Percentiles rank a stretch among this genome's conserved stretches.
phyloP scores from a whole-genome alignment of 345 rosid species.

The Passiflora organensis region DNA sequence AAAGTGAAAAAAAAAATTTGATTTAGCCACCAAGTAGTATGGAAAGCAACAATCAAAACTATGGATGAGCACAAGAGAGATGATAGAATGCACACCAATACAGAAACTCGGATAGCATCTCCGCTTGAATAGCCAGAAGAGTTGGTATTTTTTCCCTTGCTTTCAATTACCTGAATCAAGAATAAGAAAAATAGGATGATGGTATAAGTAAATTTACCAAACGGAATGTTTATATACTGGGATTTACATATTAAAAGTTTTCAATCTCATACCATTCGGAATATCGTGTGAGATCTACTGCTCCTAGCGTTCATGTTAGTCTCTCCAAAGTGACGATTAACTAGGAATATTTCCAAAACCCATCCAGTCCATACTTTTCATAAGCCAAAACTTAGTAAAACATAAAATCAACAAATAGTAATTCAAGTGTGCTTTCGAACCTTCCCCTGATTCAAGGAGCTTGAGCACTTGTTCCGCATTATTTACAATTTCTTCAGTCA shows the following conservation, averaged over 20 bases:
- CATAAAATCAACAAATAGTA: neutral
- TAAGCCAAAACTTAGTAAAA: neutral
- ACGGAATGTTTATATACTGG: no score
- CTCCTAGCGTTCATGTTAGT: slow-evolving; percentile 94
- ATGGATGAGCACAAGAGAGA: neutral
- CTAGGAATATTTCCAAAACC: slow-evolving; percentile 33
- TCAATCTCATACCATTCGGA: slow-evolving; percentile 66
- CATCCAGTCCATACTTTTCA: slow-evolving; percentile 1
- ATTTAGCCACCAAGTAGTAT: neutral
- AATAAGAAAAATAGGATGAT: slow-evolving; percentile 7
- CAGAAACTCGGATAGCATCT: slow-evolving; percentile 84
- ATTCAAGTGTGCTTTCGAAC: slow-evolving; percentile 31
- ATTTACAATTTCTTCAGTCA: slow-evolving; percentile 78
- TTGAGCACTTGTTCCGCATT: slow-evolving; percentile 76
- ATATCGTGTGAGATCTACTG: slow-evolving; percentile 96
- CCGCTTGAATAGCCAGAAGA: slow-evolving; percentile 35
- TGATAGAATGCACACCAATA: slow-evolving; percentile 51
- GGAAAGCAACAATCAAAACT: neutral
- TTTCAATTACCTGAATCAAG: slow-evolving; percentile 70
- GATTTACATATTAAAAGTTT: neutral
- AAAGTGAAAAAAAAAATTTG: no score
- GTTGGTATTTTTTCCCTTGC: slow-evolving; percentile 53
- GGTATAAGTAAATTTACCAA: neutral
- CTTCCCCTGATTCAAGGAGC: slow-evolving; percentile 88
- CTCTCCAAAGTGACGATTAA: slow-evolving; percentile 88